Evolutionary conservation across 108 stramenopile genomes (phyloP).

Genomic region (Stephanodiscus triporus): DNA sequence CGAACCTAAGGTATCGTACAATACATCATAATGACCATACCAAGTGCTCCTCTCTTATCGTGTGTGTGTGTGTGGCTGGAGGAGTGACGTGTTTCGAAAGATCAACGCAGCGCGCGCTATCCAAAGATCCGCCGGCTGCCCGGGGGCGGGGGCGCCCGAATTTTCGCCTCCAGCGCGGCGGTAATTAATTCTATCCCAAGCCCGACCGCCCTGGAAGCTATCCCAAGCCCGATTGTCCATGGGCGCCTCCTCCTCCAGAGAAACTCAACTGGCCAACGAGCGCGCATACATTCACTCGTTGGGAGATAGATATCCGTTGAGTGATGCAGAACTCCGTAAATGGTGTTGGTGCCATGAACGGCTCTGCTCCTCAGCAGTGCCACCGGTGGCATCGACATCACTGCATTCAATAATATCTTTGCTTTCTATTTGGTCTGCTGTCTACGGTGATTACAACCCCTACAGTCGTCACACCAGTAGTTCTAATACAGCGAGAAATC

Average conservation of each 20-base stretch:
- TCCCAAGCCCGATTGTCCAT: too few relatives aligned
- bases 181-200: too few relatives aligned
- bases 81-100: too few relatives aligned
- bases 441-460: constrained; percentile 40
- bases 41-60: too few relatives aligned
- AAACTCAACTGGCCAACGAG: constrained; percentile 22
- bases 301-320: constrained; percentile 44
- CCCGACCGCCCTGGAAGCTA: too few relatives aligned
- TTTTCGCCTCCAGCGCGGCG: too few relatives aligned
- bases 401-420: not conserved
- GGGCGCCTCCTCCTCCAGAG: constrained; percentile 23
- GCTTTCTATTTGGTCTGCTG: constrained; percentile 31
- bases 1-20: too few relatives aligned
- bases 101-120: too few relatives aligned
- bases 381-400: not conserved
- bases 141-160: too few relatives aligned
- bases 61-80: too few relatives aligned
- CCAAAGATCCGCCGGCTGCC: too few relatives aligned
- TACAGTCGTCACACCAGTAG: constrained; percentile 11
- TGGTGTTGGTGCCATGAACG: constrained; percentile 30
- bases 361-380: not conserved
- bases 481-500: not conserved
- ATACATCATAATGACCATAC: too few relatives aligned
- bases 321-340: constrained; percentile 42
- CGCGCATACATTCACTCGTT: constrained; percentile 29